phyloP scores from a whole-genome alignment of 768 basidiomycete species.

The Brasilioporus rufonigricans region DNA sequence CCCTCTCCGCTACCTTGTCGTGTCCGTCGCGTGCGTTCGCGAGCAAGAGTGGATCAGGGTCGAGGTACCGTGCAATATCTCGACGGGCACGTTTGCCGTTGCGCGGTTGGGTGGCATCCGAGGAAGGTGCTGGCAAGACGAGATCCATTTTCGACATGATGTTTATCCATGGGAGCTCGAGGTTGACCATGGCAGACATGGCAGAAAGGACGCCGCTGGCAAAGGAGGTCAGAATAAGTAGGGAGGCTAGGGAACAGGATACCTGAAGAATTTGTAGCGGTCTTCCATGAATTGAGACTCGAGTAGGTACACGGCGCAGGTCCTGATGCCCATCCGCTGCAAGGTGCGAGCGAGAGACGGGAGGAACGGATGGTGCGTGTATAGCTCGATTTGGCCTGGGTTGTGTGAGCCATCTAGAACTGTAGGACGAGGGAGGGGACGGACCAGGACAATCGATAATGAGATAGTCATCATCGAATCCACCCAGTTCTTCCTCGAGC shows the following conservation, averaged over 20 bases:
- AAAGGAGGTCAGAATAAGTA: slow-evolving; percentile 4
- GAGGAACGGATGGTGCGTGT: slow-evolving; percentile 97
- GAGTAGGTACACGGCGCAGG: slow-evolving; percentile 88
- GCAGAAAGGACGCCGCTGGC: slow-evolving; percentile 88
- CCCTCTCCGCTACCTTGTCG: slow-evolving; percentile 42
- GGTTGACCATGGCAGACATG: slow-evolving; percentile 98
- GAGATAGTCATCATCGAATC: slow-evolving; percentile 94
- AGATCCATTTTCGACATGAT: slow-evolving; percentile 99
- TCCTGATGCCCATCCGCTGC: slow-evolving; percentile 73
- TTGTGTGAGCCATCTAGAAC: slow-evolving; percentile 5
- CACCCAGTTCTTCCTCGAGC: slow-evolving; percentile 94
- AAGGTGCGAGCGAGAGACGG: slow-evolving; percentile 83
- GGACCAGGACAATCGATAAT: slow-evolving; percentile 89
- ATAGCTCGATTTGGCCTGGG: slow-evolving; percentile 94
- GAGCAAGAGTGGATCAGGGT: slow-evolving; percentile 91
- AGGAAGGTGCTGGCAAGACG: slow-evolving; percentile 47
- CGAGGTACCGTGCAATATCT: slow-evolving; percentile 93
- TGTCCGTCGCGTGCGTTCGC: slow-evolving; percentile 48
- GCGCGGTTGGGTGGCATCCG: slow-evolving; percentile 49
- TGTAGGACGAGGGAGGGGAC: slow-evolving; percentile 10
- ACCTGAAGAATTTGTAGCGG: slow-evolving; percentile 97
- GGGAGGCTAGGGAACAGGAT: slow-evolving; percentile 1
- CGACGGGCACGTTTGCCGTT: slow-evolving; percentile 72
- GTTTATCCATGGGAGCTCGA: slow-evolving; percentile 97
- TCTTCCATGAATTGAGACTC: slow-evolving; percentile 99